These are phyloP conservation scores for Monosporascus sp. DNA, from an alignment of 2,329 filamentous ascomycete species.

Conservation along the genomic window DNA sequence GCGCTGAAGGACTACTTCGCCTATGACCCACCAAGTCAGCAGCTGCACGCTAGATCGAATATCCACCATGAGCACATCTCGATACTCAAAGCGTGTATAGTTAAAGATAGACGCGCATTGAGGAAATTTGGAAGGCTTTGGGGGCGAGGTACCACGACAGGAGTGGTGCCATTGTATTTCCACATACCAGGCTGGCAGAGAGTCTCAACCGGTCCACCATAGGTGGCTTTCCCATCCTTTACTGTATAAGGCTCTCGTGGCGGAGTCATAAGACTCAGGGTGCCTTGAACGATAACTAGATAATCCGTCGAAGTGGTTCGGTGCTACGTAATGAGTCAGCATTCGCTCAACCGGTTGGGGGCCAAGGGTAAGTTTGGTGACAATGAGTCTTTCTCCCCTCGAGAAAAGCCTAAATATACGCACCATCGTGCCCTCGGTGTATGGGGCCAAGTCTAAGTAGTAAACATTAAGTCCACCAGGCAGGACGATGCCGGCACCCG, in stretches of 20 bases:
- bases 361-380: too few relatives aligned
- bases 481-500: slow-evolving; percentile 26
- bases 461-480: slow-evolving; percentile 27
- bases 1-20: slow-evolving; percentile 26
- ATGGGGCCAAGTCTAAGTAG: slow-evolving; percentile 25
- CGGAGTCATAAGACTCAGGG: slow-evolving; percentile 24
- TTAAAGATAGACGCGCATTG: neutral
- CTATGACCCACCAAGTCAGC: neutral
- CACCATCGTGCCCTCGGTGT: slow-evolving; percentile 22
- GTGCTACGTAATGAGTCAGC: slow-evolving; percentile 14
- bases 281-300: slow-evolving; percentile 23
- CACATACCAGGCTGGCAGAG: slow-evolving; percentile 14
- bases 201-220: slow-evolving; percentile 20
- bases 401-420: neutral
- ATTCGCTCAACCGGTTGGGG: too few relatives aligned
- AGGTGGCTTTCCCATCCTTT: slow-evolving; percentile 20
- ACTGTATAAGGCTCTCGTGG: slow-evolving; percentile 14
- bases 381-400: neutral
- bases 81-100: neutral
- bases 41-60: neutral
- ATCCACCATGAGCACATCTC: neutral
- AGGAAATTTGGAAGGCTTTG: neutral
- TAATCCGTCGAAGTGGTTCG: slow-evolving; percentile 29
- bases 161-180: neutral
- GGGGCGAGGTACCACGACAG: neutral